Conservation (phyloP, 2,329 filamentous ascomycete genomes). For the Lanzia echinophila region DNA sequence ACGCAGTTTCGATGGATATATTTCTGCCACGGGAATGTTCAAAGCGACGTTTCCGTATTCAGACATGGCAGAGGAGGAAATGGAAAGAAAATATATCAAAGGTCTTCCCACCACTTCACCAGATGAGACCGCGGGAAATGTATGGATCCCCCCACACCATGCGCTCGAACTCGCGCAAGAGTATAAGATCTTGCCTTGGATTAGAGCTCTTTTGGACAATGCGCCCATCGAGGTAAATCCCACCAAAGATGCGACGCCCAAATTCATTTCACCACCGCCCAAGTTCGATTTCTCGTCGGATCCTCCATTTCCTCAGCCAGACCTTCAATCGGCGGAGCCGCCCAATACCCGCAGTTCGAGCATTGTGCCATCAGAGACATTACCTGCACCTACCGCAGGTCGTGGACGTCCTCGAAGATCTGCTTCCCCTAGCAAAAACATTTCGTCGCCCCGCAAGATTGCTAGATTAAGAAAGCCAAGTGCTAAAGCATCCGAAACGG, state of each 20-base stretch:
- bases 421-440: conserved; percentile 43
- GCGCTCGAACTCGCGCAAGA: conserved; percentile 79
- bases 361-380: conserved; percentile 3
- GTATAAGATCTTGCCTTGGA: conserved; percentile 81
- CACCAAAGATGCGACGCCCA: conserved; percentile 45
- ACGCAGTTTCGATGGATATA: conserved; percentile 75
- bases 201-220: conserved; percentile 87
- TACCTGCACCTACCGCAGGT: conserved; percentile 27
- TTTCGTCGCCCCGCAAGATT: conserved; percentile 41
- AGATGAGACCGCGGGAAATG: conserved; percentile 92
- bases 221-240: conserved; percentile 56
- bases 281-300: conserved; percentile 40
- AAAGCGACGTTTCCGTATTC: conserved; percentile 83
- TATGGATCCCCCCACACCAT: conserved; percentile 84
- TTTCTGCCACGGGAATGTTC: conserved; percentile 88
- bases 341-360: background rate
- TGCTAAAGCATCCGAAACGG: conserved; percentile 40
- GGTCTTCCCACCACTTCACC: conserved; percentile 70
- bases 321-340: background rate
- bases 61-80: conserved; percentile 62
- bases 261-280: conserved; percentile 75
- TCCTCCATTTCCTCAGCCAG: background rate
- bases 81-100: conserved; percentile 80
- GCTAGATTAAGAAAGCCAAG: conserved; percentile 34
- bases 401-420: conserved; percentile 50